Percentiles rank a stretch among this genome's conserved stretches.
Conservation (phyloP, 2,329 filamentous ascomycete genomes). For the Aspergillus caelatus region DNA sequence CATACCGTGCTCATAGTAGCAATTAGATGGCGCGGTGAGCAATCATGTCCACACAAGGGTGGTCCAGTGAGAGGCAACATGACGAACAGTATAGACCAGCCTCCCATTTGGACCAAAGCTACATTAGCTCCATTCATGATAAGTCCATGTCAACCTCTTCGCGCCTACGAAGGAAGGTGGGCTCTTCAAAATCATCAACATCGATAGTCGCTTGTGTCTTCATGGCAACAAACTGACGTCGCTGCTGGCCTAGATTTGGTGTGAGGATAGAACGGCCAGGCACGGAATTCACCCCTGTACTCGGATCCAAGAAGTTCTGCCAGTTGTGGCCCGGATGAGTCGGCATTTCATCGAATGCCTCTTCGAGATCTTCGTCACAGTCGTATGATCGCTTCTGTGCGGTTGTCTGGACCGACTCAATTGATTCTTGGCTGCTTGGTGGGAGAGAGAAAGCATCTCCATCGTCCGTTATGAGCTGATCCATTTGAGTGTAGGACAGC, state of each 20-base stretch:
- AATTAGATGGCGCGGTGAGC: background rate
- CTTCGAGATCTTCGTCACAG: constrained; percentile 40
- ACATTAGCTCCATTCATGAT: background rate
- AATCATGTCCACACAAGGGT: background rate
- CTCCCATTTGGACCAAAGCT: background rate
- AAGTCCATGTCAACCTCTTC: constrained; percentile 43
- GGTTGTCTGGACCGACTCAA: constrained; percentile 26
- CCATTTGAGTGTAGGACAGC: constrained; percentile 18
- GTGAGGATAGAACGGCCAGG: constrained; percentile 34
- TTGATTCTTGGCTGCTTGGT: constrained; percentile 44
- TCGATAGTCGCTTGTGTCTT: constrained; percentile 29
- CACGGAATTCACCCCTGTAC: background rate
- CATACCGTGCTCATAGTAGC: background rate
- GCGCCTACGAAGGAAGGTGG: constrained; percentile 45
- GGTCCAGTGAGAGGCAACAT: background rate
- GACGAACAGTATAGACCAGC: background rate
- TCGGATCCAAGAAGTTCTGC: background rate
- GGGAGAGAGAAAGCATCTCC: constrained; percentile 43
- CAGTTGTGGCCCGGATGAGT: background rate
- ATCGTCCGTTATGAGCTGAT: constrained; percentile 36
- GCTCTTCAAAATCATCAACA: constrained; percentile 50
- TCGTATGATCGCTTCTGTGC: constrained; percentile 49
- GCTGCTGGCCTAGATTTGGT: constrained; percentile 34
- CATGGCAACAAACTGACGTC: constrained; percentile 26
- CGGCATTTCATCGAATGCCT: constrained; percentile 1